Evolutionary conservation across 768 basidiomycete species (phyloP).

Genomic region (Calocybe indica): DNA sequence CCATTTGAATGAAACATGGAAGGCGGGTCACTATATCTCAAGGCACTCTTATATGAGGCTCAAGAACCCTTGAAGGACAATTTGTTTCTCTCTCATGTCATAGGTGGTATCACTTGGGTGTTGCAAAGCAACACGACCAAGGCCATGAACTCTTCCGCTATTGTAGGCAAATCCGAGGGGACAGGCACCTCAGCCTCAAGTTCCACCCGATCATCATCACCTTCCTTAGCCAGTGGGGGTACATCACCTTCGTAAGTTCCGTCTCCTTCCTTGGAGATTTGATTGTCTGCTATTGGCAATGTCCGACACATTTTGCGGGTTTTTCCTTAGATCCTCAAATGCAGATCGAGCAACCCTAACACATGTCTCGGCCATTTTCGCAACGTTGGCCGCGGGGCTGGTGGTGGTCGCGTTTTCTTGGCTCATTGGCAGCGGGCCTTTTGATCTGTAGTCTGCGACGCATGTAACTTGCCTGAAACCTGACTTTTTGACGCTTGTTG

Average conservation of each 20-base stretch:
- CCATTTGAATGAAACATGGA: slow-evolving; percentile 75
- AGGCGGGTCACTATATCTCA: slow-evolving; percentile 32
- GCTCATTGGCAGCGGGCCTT: no score
- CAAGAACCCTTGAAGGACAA: slow-evolving; percentile 39
- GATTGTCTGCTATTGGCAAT: no score
- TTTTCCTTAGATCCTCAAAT: background rate
- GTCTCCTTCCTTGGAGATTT: no score
- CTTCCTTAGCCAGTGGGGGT: no score
- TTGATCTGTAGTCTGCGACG: no score
- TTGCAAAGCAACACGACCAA: slow-evolving; percentile 65
- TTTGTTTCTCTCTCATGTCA: slow-evolving; percentile 65
- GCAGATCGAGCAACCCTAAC: background rate
- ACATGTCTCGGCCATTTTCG: no score
- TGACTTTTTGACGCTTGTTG: no score
- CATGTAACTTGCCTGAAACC: no score
- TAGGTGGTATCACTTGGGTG: slow-evolving; percentile 71
- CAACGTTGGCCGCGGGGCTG: no score
- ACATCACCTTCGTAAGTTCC: no score
- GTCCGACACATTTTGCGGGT: background rate
- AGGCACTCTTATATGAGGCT: background rate
- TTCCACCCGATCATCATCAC: no score
- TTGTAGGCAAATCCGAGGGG: slow-evolving; percentile 43
- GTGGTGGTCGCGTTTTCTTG: no score
- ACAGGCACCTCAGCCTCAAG: slow-evolving; percentile 20
- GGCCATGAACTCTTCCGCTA: slow-evolving; percentile 53